phyloP scores from a whole-genome alignment of 257 asterid genomes.

The Asclepias syriaca region DNA sequence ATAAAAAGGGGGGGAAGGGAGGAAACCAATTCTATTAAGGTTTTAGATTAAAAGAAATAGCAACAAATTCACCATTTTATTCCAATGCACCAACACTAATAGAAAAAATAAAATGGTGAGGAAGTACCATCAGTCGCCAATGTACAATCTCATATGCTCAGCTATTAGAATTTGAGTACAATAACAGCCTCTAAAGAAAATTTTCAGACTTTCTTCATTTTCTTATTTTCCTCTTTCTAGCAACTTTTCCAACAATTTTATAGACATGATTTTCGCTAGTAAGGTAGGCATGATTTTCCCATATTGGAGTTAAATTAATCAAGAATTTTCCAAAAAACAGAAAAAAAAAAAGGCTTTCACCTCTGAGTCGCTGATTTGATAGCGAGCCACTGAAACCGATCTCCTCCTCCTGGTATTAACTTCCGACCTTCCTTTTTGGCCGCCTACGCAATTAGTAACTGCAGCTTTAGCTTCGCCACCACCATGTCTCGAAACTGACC shows the following conservation, averaged over 20 bases:
- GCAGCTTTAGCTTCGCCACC: slow-evolving; percentile 23
- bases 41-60: too few relatives aligned
- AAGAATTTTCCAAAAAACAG: background rate
- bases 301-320: background rate
- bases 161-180: too few relatives aligned
- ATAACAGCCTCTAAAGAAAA: background rate
- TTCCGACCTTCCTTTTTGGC: slow-evolving; percentile 26
- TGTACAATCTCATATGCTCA: too few relatives aligned
- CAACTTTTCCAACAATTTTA: background rate
- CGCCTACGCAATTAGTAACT: slow-evolving; percentile 26
- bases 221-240: background rate
- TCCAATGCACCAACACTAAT: too few relatives aligned
- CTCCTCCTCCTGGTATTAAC: slow-evolving; percentile 55
- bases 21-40: too few relatives aligned
- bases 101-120: too few relatives aligned
- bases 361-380: slow-evolving; percentile 65
- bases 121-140: background rate
- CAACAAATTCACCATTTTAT: too few relatives aligned
- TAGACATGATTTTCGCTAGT: background rate
- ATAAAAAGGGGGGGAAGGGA: too few relatives aligned
- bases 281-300: background rate
- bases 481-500: slow-evolving; percentile 61
- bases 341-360: slow-evolving; percentile 22
- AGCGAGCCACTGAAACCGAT: slow-evolving; percentile 63
- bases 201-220: background rate